Evolutionary conservation across 176 grass and related monocot genomes (phyloP).

Genomic region (Oryza longistaminata): DNA sequence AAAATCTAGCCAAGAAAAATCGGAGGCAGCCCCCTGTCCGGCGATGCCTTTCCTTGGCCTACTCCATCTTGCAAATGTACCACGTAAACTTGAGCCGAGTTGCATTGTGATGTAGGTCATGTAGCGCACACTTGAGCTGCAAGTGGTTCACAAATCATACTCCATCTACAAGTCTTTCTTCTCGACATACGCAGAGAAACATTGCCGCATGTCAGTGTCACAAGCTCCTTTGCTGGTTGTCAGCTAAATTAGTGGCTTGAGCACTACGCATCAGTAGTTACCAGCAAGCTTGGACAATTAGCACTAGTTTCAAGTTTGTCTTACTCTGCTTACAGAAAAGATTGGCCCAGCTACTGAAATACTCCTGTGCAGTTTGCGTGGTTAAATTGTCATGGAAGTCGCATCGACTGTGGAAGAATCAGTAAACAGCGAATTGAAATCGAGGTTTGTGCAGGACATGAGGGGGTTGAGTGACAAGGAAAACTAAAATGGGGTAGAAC

Average conservation of each 20-base stretch:
- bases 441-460: background rate
- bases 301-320: background rate
- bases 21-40: background rate
- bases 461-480: background rate
- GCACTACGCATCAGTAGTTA: background rate
- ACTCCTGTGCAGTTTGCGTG: background rate
- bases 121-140: conserved; percentile 9
- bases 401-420: background rate
- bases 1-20: background rate
- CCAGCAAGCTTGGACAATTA: background rate
- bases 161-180: background rate
- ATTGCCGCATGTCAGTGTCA: background rate
- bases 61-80: background rate
- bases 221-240: background rate
- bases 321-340: background rate
- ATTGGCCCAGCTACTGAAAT: background rate
- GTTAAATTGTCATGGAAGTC: background rate
- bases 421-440: background rate
- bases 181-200: background rate
- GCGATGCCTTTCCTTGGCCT: background rate
- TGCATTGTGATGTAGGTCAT: background rate
- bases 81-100: conserved; percentile 28
- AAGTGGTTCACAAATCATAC: background rate
- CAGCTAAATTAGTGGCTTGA: background rate
- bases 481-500: background rate